A percentile compares a stretch with the other conserved stretches of the same genome.
These are phyloP conservation scores for Butyriboletus loyo DNA, from an alignment of 768 basidiomycete species.

Conservation along the genomic window DNA sequence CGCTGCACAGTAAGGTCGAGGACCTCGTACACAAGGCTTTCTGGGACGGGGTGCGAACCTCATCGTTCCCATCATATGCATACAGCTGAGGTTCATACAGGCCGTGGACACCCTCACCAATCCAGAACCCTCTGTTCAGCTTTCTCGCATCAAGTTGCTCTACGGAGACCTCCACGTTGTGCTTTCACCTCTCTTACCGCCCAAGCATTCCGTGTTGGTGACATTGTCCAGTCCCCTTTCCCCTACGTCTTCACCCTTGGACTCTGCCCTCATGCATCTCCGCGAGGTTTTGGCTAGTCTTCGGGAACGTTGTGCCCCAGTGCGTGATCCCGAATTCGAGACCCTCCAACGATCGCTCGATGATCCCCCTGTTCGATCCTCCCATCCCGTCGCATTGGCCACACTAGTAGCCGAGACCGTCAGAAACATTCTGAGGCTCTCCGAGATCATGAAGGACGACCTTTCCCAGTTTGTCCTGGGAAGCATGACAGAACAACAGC, in stretches of 20 bases:
- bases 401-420: conserved; percentile 45
- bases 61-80: conserved; percentile 2
- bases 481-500: conserved; percentile 61
- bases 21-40: conserved; percentile 59
- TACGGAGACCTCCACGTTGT: conserved; percentile 52
- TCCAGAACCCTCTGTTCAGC: conserved; percentile 54
- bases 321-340: conserved; percentile 56
- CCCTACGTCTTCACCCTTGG: conserved; percentile 66
- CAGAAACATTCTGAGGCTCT: conserved; percentile 47
- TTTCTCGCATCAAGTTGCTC: conserved; percentile 54
- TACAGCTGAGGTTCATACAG: conserved; percentile 37
- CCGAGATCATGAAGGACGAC: conserved; percentile 67
- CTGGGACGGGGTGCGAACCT: conserved; percentile 63
- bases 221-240: conserved; percentile 57
- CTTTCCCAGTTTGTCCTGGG: conserved; percentile 64
- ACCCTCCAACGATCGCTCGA: conserved; percentile 36
- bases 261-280: conserved; percentile 52
- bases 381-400: conserved; percentile 38
- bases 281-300: conserved; percentile 52
- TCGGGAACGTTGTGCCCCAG: conserved; percentile 63
- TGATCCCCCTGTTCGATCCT: conserved; percentile 26
- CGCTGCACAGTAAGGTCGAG: conserved; percentile 47
- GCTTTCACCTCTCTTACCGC: conserved; percentile 57
- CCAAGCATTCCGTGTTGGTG: conserved; percentile 46
- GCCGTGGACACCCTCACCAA: conserved; percentile 55